Evolutionary conservation across 1,139 yeast genomes (phyloP).

Genomic region (Scheffersomyces stambukii): DNA sequence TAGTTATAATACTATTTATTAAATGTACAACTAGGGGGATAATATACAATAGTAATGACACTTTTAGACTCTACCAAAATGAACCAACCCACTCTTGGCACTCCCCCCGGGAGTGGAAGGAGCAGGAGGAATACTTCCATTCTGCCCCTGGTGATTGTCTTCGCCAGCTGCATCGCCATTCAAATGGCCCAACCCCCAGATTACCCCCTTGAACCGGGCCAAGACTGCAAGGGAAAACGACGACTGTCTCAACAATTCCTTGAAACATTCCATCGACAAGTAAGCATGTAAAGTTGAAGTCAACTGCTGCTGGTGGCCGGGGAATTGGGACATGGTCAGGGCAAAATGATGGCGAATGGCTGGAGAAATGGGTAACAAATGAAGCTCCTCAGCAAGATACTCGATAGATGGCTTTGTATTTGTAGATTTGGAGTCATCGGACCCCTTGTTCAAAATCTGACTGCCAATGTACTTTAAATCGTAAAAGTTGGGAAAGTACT

Average conservation of each 20-base stretch:
- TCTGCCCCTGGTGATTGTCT: constrained; percentile 8
- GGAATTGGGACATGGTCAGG: constrained; percentile 28
- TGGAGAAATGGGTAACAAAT: constrained; percentile 48
- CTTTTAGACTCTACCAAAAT: constrained; percentile 27
- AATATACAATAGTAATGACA: neutral
- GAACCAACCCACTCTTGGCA: constrained; percentile 23
- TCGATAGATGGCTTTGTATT: constrained; percentile 44
- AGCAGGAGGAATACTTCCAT: constrained; percentile 14
- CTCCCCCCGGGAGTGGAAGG: constrained; percentile 24
- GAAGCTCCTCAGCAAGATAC: constrained; percentile 55
- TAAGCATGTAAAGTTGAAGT: constrained; percentile 50
- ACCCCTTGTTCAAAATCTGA: constrained; percentile 31
- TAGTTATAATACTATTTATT: too few species aligned
- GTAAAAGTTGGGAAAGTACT: constrained; percentile 77
- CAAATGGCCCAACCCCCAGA: constrained; percentile 49
- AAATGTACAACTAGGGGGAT: too few species aligned
- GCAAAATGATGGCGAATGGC: constrained; percentile 46
- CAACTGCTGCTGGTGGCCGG: constrained; percentile 38
- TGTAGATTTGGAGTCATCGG: constrained; percentile 14
- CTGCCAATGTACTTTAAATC: constrained; percentile 81
- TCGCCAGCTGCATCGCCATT: constrained; percentile 12
- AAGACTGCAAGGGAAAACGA: constrained; percentile 32
- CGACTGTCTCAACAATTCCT: constrained; percentile 47
- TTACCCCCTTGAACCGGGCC: constrained; percentile 43
- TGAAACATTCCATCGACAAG: constrained; percentile 54